Evolutionary conservation across 2,329 filamentous ascomycete genomes (phyloP).

Genomic region (Aspergillus sojae): DNA sequence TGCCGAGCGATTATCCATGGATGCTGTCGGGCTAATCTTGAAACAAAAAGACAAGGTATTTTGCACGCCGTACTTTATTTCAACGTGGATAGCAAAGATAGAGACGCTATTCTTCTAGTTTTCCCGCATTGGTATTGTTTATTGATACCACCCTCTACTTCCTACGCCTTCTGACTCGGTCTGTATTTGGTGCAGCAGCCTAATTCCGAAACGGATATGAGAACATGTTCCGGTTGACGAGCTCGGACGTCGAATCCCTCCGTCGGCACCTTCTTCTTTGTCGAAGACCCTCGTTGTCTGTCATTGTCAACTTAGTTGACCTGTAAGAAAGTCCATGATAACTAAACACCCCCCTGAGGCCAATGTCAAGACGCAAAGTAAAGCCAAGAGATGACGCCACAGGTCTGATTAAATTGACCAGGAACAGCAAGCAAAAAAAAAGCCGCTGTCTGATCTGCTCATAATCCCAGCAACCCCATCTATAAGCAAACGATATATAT

Average conservation of each 20-base stretch:
- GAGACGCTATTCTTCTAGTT: not conserved
- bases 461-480: not conserved
- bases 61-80: not conserved
- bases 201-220: not conserved
- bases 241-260: not conserved
- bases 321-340: not conserved
- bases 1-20: not conserved
- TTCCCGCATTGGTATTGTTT: not conserved
- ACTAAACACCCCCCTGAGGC: not conserved
- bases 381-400: not conserved
- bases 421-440: not conserved
- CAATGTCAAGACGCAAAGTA: not conserved
- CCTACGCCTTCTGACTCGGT: not conserved
- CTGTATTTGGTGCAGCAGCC: not conserved
- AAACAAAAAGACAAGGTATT: not conserved
- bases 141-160: not conserved
- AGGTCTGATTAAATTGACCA: not conserved
- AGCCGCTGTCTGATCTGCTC: not conserved
- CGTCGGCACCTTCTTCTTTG: not conserved
- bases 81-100: not conserved
- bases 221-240: not conserved
- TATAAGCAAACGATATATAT: not conserved
- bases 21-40: not conserved
- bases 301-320: not conserved
- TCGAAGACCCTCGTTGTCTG: not conserved